Evolutionary conservation across 768 basidiomycete genomes (phyloP).

Genomic region (Kwoniella sp.): DNA sequence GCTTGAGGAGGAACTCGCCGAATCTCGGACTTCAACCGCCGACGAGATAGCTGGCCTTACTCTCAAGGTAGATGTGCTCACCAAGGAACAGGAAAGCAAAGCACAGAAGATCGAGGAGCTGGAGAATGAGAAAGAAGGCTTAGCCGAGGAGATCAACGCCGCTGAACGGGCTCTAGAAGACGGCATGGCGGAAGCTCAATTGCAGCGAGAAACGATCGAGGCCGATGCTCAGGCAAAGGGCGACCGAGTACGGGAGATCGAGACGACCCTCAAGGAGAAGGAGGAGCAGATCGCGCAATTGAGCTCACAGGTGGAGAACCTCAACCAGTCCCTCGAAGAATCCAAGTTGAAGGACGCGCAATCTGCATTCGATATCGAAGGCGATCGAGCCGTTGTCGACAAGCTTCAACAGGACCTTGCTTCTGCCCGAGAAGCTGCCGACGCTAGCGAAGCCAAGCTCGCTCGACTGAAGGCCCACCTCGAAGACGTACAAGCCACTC

Average conservation of each 20-base stretch:
- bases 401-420: not conserved
- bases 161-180: conserved; percentile 23
- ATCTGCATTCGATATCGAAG: not conserved
- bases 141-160: conserved; percentile 14
- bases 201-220: conserved; percentile 7
- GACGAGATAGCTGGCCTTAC: not conserved
- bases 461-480: not conserved
- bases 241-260: not conserved
- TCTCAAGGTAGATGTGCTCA: conserved; percentile 7
- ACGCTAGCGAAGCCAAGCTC: not conserved
- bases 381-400: not conserved
- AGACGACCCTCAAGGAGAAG: not conserved
- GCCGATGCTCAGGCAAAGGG: not conserved
- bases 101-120: not conserved
- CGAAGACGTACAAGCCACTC: not conserved
- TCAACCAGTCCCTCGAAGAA: not conserved
- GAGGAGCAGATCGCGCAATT: not conserved
- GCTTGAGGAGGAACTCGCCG: conserved; percentile 4
- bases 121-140: conserved; percentile 11
- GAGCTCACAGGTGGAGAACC: not conserved
- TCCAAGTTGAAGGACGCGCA: not conserved
- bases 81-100: not conserved
- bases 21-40: not conserved
- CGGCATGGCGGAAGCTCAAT: conserved; percentile 6
- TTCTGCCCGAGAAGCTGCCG: not conserved